phyloP scores from a whole-genome alignment of 2,329 filamentous ascomycete species.

The Karstenula rhodostoma region DNA sequence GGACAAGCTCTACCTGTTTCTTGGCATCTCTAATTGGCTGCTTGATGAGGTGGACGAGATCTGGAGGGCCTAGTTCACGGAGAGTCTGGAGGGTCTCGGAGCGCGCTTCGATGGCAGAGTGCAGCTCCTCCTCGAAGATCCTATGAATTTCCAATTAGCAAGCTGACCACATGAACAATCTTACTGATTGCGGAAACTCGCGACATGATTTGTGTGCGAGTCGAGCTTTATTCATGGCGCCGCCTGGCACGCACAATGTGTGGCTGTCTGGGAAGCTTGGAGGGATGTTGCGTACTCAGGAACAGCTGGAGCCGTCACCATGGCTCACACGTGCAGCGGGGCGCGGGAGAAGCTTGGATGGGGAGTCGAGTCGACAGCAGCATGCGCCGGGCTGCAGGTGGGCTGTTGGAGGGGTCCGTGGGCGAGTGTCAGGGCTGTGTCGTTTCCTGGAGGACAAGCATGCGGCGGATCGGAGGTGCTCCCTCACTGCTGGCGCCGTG shows the following conservation, averaged over 20 bases:
- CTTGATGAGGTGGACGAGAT: slow-evolving; percentile 94
- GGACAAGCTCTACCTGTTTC: slow-evolving; percentile 60
- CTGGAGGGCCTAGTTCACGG: slow-evolving; percentile 92
- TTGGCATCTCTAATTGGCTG: slow-evolving; percentile 66
- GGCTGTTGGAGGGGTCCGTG: slow-evolving; percentile 22
- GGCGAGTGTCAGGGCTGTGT: slow-evolving; percentile 15
- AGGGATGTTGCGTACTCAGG: slow-evolving; percentile 50
- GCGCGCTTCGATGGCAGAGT: slow-evolving; percentile 90
- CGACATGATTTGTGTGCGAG: not conserved
- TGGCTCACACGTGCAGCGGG: slow-evolving; percentile 43
- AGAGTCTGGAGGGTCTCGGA: slow-evolving; percentile 86
- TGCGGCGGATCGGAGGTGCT: slow-evolving; percentile 18
- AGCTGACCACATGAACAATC: not conserved
- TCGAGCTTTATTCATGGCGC: not conserved
- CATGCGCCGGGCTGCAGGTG: slow-evolving; percentile 13
- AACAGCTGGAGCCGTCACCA: slow-evolving; percentile 54
- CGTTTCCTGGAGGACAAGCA: slow-evolving; percentile 3
- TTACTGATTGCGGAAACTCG: not conserved
- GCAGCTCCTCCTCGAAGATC: slow-evolving; percentile 90
- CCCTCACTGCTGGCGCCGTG: slow-evolving; percentile 11
- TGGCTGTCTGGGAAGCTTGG: not conserved
- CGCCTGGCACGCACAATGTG: not conserved
- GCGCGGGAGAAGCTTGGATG: slow-evolving; percentile 20
- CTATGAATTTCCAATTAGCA: slow-evolving; percentile 56
- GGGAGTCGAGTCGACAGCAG: slow-evolving; percentile 15